Evolutionary conservation across 176 grass and related monocot species (phyloP).

Genomic region (Eleusine coracana): DNA sequence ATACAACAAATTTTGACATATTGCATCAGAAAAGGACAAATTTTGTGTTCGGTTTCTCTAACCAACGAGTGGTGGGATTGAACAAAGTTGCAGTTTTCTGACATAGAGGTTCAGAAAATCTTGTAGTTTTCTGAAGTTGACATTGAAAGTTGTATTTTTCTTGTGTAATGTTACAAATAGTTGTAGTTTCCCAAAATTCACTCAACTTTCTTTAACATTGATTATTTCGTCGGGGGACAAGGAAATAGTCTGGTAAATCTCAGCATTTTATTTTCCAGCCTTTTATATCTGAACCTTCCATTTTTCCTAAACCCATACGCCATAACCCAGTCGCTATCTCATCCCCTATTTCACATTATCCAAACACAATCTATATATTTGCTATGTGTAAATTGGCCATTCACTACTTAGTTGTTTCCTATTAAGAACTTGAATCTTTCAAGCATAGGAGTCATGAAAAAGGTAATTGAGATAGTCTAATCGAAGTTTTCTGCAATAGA

Average conservation of each 20-base stretch:
- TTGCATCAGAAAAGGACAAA: neutral
- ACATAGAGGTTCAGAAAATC: neutral
- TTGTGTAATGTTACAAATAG: neutral
- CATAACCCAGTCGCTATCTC: neutral
- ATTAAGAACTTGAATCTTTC: constrained; percentile 23
- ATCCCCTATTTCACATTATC: neutral
- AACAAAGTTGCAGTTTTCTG: neutral
- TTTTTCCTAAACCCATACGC: neutral
- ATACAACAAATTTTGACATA: neutral
- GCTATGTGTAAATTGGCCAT: neutral
- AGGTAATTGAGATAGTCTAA: neutral
- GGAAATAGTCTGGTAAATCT: neutral
- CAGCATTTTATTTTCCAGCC: neutral
- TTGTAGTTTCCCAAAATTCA: neutral
- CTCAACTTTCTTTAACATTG: neutral
- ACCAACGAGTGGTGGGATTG: neutral
- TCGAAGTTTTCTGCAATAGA: constrained; percentile 8
- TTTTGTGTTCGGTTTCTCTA: neutral
- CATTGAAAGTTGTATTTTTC: neutral
- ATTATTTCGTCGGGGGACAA: neutral
- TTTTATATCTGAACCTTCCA: neutral
- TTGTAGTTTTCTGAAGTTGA: neutral
- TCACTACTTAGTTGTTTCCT: constrained; percentile 10
- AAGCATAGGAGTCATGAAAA: constrained; percentile 1
- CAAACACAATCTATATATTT: neutral